Conservation (phyloP, 2,329 filamentous ascomycete species). For the Spiromastix sp. region DNA sequence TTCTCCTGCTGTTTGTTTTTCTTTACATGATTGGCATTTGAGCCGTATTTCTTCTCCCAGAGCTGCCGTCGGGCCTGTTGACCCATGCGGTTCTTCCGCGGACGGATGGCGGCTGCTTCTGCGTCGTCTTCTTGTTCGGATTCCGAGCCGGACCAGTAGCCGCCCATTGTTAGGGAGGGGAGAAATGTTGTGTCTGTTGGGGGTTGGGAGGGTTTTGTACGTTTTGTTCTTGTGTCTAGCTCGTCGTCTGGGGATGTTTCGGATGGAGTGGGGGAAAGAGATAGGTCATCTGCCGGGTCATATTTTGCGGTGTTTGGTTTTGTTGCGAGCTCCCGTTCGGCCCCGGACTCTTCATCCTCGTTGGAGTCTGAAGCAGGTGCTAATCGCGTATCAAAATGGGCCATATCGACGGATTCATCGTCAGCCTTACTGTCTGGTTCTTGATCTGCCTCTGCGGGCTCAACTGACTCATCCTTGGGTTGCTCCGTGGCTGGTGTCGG, state of each 20-base stretch:
- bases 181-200: constrained; percentile 43
- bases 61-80: constrained; percentile 52
- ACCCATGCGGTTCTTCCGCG: constrained; percentile 51
- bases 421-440: constrained; percentile 1
- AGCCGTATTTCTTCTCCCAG: constrained; percentile 53
- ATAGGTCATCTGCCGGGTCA: constrained; percentile 15
- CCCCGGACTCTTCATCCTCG: constrained; percentile 16
- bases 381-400: constrained; percentile 25
- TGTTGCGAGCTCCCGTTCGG: constrained; percentile 13
- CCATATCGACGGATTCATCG: constrained; percentile 18
- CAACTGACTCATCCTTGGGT: background rate
- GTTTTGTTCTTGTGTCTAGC: constrained; percentile 19
- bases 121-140: constrained; percentile 40
- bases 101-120: constrained; percentile 23
- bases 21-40: constrained; percentile 48
- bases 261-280: constrained; percentile 26
- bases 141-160: constrained; percentile 54
- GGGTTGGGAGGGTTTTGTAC: constrained; percentile 14
- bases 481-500: constrained; percentile 2
- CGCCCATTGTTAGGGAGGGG: constrained; percentile 50
- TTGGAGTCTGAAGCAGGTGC: constrained; percentile 18
- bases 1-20: constrained; percentile 26
- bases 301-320: constrained; percentile 5
- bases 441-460: background rate
- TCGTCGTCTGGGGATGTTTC: constrained; percentile 17